A percentile compares a stretch with the other conserved stretches of the same genome.
Evolutionary conservation across 1,284 basidiomycete genomes (phyloP).

Genomic region (Fomitopsis betulina): DNA sequence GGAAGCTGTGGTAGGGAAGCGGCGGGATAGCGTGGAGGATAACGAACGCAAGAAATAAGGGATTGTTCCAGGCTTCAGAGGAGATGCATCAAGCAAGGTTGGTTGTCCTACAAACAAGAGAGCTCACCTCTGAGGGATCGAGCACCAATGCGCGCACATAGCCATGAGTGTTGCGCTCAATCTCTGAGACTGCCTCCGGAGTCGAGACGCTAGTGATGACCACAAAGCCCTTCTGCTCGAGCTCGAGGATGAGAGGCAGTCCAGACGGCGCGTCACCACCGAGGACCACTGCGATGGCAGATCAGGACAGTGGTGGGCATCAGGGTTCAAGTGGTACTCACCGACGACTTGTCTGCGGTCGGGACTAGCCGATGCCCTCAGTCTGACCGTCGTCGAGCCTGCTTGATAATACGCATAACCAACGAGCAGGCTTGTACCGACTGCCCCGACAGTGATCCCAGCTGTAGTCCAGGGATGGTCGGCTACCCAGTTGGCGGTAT

Average conservation of each 20-base stretch:
- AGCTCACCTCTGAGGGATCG: constrained; percentile 65
- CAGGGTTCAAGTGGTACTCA: constrained; percentile 30
- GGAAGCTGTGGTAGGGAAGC: constrained; percentile 69
- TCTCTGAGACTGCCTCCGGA: constrained; percentile 52
- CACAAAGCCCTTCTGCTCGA: constrained; percentile 75
- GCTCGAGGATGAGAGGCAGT: constrained; percentile 60
- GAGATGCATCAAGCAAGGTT: constrained; percentile 5
- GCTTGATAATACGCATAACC: constrained; percentile 40
- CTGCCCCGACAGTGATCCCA: constrained; percentile 45
- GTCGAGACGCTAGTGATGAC: constrained; percentile 73
- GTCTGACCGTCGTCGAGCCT: constrained; percentile 25
- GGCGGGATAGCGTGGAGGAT: constrained; percentile 71
- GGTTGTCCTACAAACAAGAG: background rate
- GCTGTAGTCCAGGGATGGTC: constrained; percentile 57
- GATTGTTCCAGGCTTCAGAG: constrained; percentile 56
- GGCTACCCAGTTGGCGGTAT: constrained; percentile 45
- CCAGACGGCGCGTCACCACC: constrained; percentile 73
- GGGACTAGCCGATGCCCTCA: constrained; percentile 27
- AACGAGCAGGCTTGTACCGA: constrained; percentile 56
- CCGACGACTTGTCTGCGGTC: constrained; percentile 70
- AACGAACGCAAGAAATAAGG: constrained; percentile 75
- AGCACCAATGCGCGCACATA: constrained; percentile 76
- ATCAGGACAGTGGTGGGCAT: background rate
- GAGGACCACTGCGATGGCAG: constrained; percentile 56
- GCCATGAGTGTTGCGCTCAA: constrained; percentile 65